Conservation (phyloP, 495 filamentous ascomycete species). For the Chaetomium tenue region DNA sequence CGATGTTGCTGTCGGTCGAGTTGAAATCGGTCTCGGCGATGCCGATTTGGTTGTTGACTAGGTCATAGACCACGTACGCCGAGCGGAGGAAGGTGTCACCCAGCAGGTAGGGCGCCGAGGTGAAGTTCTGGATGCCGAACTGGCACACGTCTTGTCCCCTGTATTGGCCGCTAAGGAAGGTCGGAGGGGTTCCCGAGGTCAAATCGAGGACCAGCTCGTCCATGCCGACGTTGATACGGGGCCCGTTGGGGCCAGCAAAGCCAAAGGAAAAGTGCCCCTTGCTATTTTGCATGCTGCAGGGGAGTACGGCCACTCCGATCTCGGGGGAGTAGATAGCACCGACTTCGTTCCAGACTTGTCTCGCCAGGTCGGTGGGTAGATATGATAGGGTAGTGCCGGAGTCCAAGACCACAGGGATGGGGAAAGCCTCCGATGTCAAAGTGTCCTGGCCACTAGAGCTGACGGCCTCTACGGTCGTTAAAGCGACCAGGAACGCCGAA, state of each 20-base stretch:
- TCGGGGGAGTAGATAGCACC: conserved; percentile 54
- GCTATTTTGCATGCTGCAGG: conserved; percentile 65
- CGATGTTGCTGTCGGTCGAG: conserved; percentile 56
- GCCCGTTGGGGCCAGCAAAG: conserved; percentile 60
- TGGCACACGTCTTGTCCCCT: conserved; percentile 62
- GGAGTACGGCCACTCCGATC: conserved; percentile 59
- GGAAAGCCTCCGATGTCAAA: conserved; percentile 53
- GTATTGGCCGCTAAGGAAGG: conserved; percentile 41
- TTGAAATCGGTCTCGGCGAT: conserved; percentile 89
- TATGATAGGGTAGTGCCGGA: conserved; percentile 87
- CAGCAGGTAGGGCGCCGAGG: conserved; percentile 60
- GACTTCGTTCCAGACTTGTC: conserved; percentile 66
- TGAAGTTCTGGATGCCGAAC: conserved; percentile 75
- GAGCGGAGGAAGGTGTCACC: conserved; percentile 95
- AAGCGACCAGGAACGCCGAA: conserved; percentile 68
- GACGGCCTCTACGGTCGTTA: conserved; percentile 57
- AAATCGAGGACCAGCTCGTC: conserved; percentile 73
- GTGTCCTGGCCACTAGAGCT: conserved; percentile 50
- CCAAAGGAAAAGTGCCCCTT: conserved; percentile 68
- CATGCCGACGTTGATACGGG: conserved; percentile 68
- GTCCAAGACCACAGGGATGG: conserved; percentile 73
- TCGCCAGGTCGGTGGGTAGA: conserved; percentile 67
- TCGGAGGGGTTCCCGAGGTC: conserved; percentile 49
- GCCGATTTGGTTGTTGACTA: conserved; percentile 83
- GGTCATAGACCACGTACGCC: conserved; percentile 92